Evolutionary conservation across 805 yeast genomes (phyloP), one percentile per base, ranked within the genome.

Genomic region (Pichia insulana): DNA sequence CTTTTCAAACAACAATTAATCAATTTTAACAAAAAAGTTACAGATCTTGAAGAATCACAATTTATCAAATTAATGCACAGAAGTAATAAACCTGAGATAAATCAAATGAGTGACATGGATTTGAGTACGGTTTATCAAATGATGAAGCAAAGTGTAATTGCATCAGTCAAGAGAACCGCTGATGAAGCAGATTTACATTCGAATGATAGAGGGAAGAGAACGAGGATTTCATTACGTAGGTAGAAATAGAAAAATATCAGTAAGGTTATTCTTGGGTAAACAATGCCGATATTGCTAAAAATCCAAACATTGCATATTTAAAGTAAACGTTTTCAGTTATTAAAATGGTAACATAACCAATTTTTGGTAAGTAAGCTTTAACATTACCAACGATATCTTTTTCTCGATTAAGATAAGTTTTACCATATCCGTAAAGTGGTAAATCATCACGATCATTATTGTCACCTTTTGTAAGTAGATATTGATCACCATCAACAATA

Each of bases 361-460:
- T 69, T 54, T 73, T 76, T 13, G 98, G 98, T 44, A 92, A 66
- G 59, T 89, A 92, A 1, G 83, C 97, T 63, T 81, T 81, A n/a
- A 90, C 98, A 2, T 88, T 78, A 2, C 97, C 97, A 7, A 86
- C 78, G 40, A 92, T 73, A 56, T 92, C 97, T 12, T 65, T 69
- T 33, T 78, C 73, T 49, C 89, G 79, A 53, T 85, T 79, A 54
- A 92, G 68, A 54, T 92, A 92, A 37, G 68, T 68, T 55, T 86
- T 89, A 42, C 76, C 78, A 50, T 76, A 71, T 1, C 88, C 83
- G 58, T 92, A 92, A 36, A 92, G 70, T 13, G 86, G 81, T 50
- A 92, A 70, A 62, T 92, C 98, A 62, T 92, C 95, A 40, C 83
- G 80, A 3, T 89, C 85, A 59, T 92, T 92, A 61, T 92, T 92